Evolutionary conservation across 2,329 filamentous ascomycete species (phyloP).

Genomic region (Pseudodiploospora longispora): DNA sequence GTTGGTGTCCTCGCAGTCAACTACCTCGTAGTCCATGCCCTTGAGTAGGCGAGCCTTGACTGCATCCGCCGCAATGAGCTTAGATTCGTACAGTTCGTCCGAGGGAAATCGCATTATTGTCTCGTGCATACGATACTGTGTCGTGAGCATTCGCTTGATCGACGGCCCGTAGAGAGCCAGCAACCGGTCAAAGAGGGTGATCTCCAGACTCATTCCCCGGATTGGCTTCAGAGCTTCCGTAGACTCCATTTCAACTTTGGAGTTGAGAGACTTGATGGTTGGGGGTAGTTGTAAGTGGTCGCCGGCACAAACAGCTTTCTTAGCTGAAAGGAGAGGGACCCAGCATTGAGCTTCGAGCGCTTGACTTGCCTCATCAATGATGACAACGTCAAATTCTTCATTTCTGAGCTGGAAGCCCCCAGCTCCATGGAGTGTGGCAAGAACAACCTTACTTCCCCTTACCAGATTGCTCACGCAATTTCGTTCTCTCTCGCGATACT

Average conservation of each 20-base stretch:
- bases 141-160: conserved; percentile 93
- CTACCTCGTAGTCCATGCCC: conserved; percentile 68
- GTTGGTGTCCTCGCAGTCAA: conserved; percentile 74
- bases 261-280: conserved; percentile 76
- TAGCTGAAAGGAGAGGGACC: conserved; percentile 75
- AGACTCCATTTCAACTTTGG: conserved; percentile 34
- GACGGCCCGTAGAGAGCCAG: conserved; percentile 69
- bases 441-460: conserved; percentile 71
- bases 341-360: conserved; percentile 95
- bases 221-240: conserved; percentile 30
- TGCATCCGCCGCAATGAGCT: conserved; percentile 69
- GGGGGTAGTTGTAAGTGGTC: conserved; percentile 92
- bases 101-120: conserved; percentile 94
- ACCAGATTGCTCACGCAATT: conserved; percentile 73
- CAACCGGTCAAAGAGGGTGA: conserved; percentile 87
- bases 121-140: conserved; percentile 97
- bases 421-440: conserved; percentile 87
- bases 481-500: conserved; percentile 78
- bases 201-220: conserved; percentile 62
- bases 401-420: conserved; percentile 75
- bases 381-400: conserved; percentile 82
- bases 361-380: conserved; percentile 94
- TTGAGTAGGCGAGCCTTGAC: conserved; percentile 70
- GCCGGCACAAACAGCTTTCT: conserved; percentile 82
- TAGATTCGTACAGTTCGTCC: conserved; percentile 74